Percentiles rank a stretch among this genome's conserved stretches.
Conservation (phyloP, 306 rosid genomes). For the Begonia loranthoides region DNA sequence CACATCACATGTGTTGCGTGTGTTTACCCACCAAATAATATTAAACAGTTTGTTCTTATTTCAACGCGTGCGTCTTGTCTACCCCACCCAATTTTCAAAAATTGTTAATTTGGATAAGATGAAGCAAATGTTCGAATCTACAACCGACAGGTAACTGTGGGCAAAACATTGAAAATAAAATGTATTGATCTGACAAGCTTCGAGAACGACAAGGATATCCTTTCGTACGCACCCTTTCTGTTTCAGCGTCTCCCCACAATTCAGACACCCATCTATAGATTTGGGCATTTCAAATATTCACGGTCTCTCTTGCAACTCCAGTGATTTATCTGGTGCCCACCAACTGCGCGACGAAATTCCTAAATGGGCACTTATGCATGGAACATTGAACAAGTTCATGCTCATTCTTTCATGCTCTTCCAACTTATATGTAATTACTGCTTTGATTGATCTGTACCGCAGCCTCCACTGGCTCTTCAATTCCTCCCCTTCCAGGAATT, state of each 20-base stretch:
- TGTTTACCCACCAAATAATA: no score
- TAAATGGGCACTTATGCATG: slow-evolving; percentile 40
- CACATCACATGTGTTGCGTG: no score
- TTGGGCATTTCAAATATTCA: not conserved
- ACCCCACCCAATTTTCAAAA: no score
- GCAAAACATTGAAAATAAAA: no score
- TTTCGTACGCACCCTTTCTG: not conserved
- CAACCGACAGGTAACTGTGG: no score
- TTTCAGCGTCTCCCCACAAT: not conserved
- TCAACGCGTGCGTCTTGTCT: no score
- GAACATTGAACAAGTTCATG: slow-evolving; percentile 48
- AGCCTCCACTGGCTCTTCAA: slow-evolving; percentile 27
- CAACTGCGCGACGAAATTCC: slow-evolving; percentile 43
- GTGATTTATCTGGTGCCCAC: slow-evolving; percentile 6
- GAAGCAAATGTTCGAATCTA: no score
- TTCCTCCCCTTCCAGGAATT: slow-evolving; percentile 22
- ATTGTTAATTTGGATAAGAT: no score
- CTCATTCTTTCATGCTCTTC: slow-evolving; percentile 35
- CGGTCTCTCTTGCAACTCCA: not conserved
- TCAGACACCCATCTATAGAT: not conserved
- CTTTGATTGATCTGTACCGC: slow-evolving; percentile 48
- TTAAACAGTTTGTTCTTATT: no score
- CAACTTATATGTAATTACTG: slow-evolving; percentile 32
- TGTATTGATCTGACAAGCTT: no score
- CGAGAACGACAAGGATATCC: not conserved